phyloP scores from a whole-genome alignment of 768 basidiomycete genomes.

The Phylloporus sp. region DNA sequence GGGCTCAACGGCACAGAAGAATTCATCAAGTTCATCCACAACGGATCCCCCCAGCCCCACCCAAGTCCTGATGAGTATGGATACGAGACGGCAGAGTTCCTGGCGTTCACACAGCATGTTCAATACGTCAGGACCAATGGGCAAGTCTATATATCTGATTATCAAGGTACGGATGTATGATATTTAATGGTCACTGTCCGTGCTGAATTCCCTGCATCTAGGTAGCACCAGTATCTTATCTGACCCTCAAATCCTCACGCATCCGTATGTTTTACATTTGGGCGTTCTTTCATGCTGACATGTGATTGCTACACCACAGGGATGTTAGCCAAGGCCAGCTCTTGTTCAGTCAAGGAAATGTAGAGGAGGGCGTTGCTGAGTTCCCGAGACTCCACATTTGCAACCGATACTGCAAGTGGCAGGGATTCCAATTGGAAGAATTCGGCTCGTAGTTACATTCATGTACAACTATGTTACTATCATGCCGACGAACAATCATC shows the following conservation, averaged over 20 bases:
- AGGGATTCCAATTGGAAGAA: background rate
- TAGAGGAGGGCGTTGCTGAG: background rate
- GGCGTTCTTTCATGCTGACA: background rate
- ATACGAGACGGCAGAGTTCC: background rate
- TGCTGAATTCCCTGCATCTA: no score
- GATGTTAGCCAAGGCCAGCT: background rate
- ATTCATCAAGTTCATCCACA: conserved; percentile 10
- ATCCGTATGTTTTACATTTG: background rate
- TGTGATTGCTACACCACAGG: background rate
- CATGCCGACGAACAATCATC: no score
- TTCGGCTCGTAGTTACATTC: no score
- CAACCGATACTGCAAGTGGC: background rate
- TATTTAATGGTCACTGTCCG: background rate
- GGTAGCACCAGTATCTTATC: background rate
- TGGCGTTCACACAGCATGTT: conserved; percentile 8
- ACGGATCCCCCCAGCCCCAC: background rate
- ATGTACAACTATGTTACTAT: no score
- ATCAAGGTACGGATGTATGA: conserved; percentile 1
- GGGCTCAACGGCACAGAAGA: background rate
- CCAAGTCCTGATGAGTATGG: background rate
- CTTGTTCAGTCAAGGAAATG: background rate
- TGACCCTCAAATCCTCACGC: background rate
- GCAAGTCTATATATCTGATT: conserved; percentile 3
- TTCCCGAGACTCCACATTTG: background rate
- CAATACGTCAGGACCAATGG: conserved; percentile 2